Percentiles rank a stretch among this genome's conserved stretches.
These are phyloP conservation scores for Cystobasidium slooffiae DNA, from an alignment of 1,284 basidiomycete species.

Conservation along the genomic window DNA sequence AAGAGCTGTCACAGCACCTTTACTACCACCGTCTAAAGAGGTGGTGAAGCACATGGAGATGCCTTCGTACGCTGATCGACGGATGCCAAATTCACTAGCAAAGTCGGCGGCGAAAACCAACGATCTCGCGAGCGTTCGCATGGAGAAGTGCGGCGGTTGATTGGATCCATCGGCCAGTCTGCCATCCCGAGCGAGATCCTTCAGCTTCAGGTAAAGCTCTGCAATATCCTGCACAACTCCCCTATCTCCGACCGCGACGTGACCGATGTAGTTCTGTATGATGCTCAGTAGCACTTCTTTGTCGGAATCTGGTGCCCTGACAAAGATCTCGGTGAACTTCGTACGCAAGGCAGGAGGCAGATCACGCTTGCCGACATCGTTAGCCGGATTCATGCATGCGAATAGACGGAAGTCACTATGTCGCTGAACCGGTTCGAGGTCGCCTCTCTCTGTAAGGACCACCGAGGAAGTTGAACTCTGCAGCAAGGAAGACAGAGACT, in stretches of 20 bases:
- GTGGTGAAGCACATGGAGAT: constrained; percentile 98
- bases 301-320: constrained; percentile 89
- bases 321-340: constrained; percentile 94
- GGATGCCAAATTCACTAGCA: constrained; percentile 74
- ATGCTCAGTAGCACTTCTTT: constrained; percentile 87
- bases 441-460: constrained; percentile 90
- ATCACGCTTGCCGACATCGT: constrained; percentile 97
- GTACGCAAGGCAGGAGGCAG: constrained; percentile 86
- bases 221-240: constrained; percentile 87
- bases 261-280: constrained; percentile 87
- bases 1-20: constrained; percentile 52
- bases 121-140: constrained; percentile 91
- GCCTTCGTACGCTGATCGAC: constrained; percentile 92
- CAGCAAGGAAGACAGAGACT: constrained; percentile 85
- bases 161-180: constrained; percentile 93
- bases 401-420: constrained; percentile 96
- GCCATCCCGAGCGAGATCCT: constrained; percentile 76
- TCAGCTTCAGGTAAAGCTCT: constrained; percentile 85
- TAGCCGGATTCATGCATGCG: constrained; percentile 99
- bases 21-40: constrained; percentile 80
- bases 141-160: constrained; percentile 93
- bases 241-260: constrained; percentile 80
- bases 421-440: constrained; percentile 83
- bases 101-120: constrained; percentile 88
- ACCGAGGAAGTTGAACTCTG: constrained; percentile 85